phyloP scores from a whole-genome alignment of 441 rosid genomes.

The Syzygium syzygioides region DNA sequence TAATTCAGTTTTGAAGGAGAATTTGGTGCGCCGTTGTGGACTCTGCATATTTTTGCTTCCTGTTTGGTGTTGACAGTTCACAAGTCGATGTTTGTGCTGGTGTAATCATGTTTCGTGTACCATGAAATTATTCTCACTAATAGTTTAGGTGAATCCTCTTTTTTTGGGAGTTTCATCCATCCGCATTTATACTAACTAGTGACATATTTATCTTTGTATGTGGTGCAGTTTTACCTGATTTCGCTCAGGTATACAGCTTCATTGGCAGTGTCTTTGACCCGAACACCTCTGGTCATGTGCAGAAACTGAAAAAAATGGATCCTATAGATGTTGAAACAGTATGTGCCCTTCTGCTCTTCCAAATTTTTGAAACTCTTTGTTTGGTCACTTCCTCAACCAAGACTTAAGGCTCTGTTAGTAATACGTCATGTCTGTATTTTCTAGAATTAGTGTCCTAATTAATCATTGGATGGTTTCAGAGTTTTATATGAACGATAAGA shows the following conservation, averaged over 20 bases:
- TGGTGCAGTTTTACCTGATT: constrained; percentile 87
- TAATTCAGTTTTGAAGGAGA: neutral
- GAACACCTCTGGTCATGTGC: constrained; percentile 52
- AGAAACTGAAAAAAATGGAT: constrained; percentile 87
- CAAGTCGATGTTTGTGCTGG: neutral
- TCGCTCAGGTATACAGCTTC: constrained; percentile 85
- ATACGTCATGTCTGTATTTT: neutral
- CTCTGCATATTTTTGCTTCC: neutral
- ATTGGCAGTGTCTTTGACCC: constrained; percentile 96
- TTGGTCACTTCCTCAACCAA: neutral
- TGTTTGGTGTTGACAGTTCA: neutral
- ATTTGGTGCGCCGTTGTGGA: neutral
- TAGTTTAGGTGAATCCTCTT: neutral
- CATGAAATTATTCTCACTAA: neutral
- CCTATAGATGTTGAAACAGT: constrained; percentile 84
- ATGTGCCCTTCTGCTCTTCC: constrained; percentile 17
- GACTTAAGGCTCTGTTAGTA: neutral
- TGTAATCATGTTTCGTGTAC: neutral
- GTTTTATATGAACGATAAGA: neutral
- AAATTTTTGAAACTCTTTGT: neutral
- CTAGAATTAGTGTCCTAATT: neutral
- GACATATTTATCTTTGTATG: neutral
- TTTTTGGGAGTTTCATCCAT: neutral
- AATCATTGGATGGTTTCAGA: neutral
- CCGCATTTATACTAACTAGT: neutral